These are phyloP conservation scores for Gymnopilus dilepis DNA, from an alignment of 768 basidiomycete genomes.

Conservation along the genomic window DNA sequence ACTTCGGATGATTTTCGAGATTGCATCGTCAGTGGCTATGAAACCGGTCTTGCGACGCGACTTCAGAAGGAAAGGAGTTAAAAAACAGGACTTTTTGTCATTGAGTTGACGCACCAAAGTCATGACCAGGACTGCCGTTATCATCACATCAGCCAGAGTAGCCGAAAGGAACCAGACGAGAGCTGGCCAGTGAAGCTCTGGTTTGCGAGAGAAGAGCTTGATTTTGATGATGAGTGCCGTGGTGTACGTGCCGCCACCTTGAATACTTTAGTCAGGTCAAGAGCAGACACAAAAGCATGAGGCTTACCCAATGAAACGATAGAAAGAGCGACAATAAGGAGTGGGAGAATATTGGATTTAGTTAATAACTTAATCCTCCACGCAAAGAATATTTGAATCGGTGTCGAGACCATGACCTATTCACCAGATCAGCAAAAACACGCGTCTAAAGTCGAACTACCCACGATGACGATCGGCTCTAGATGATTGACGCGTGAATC, in stretches of 20 bases:
- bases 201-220: conserved; percentile 44
- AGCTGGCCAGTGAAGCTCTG: conserved; percentile 49
- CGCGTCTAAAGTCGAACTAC: conserved; percentile 16
- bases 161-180: conserved; percentile 51
- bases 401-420: conserved; percentile 49
- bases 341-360: conserved; percentile 40
- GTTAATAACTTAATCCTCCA: conserved; percentile 49
- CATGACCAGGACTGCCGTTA: conserved; percentile 43
- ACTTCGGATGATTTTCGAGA: conserved; percentile 42
- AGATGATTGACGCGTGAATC: not conserved
- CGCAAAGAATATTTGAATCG: conserved; percentile 53
- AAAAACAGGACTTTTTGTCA: not conserved
- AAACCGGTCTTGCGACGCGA: conserved; percentile 46
- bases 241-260: conserved; percentile 51
- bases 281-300: not conserved
- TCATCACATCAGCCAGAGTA: conserved; percentile 45
- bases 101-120: conserved; percentile 34
- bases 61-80: conserved; percentile 20
- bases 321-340: conserved; percentile 38
- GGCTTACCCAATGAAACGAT: conserved; percentile 40
- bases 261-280: not conserved
- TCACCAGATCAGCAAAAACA: not conserved
- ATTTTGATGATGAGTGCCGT: conserved; percentile 38
- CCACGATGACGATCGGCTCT: conserved; percentile 41
- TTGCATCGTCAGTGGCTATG: conserved; percentile 46